These are phyloP conservation scores for Afroboletus lepidellus DNA, from an alignment of 1,284 basidiomycete genomes.

Conservation along the genomic window DNA sequence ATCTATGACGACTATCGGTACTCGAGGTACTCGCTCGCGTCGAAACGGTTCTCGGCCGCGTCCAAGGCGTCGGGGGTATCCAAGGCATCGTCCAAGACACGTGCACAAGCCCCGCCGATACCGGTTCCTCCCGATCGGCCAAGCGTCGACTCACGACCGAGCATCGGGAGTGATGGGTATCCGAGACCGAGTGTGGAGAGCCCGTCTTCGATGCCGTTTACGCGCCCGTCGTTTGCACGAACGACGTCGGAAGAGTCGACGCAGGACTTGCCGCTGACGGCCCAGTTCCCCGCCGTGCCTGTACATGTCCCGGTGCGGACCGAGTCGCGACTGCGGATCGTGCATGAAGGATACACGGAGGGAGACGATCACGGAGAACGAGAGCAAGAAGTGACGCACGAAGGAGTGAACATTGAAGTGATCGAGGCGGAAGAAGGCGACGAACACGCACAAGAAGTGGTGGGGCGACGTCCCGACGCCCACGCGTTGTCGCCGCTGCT, in stretches of 20 bases:
- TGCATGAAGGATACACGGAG: conserved; percentile 25
- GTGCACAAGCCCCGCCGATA: conserved; percentile 23
- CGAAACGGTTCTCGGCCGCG: conserved; percentile 35
- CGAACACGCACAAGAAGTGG: conserved; percentile 11
- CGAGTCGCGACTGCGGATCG: conserved; percentile 32
- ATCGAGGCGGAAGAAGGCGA: conserved; percentile 23
- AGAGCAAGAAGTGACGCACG: conserved; percentile 19
- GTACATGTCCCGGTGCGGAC: conserved; percentile 31
- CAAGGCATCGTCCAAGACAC: conserved; percentile 28
- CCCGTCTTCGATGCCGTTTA: conserved; percentile 12
- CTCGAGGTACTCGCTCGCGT: conserved; percentile 56
- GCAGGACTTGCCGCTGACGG: conserved; percentile 24
- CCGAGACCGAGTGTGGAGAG: conserved; percentile 30
- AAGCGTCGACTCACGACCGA: conserved; percentile 21
- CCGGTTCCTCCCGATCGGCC: conserved; percentile 25
- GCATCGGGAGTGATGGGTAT: conserved; percentile 18
- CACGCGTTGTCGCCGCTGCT: conserved; percentile 44
- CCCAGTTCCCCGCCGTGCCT: conserved; percentile 35
- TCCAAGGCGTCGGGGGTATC: conserved; percentile 28
- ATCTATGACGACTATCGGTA: conserved; percentile 78
- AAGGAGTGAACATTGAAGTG: conserved; percentile 14
- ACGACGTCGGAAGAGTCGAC: conserved; percentile 27
- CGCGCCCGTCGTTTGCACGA: conserved; percentile 22
- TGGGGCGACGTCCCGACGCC: background rate
- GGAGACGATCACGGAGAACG: conserved; percentile 17